Evolutionary conservation across 140 eudicot genomes (phyloP).

Genomic region (Stevia rebaudiana): DNA sequence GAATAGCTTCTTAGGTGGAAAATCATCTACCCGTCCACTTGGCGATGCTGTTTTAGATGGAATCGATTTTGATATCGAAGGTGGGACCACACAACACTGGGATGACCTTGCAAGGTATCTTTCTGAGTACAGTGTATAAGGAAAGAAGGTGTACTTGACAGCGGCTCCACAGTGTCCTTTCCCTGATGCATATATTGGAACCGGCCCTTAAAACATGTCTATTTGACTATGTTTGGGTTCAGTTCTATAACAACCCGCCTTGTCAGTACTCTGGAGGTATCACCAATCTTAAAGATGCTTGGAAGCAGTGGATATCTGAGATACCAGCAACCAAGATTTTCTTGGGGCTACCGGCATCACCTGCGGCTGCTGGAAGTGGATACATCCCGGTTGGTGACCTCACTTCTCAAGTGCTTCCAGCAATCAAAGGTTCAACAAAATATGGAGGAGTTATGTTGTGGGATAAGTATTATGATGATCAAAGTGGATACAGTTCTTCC

Average conservation of each 20-base stretch:
- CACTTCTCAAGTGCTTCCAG: constrained; percentile 34
- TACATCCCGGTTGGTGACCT: constrained; percentile 33
- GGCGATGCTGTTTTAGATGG: constrained; percentile 40
- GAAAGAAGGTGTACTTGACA: constrained; percentile 28
- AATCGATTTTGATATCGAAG: constrained; percentile 36
- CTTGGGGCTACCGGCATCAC: constrained; percentile 41
- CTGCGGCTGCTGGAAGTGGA: constrained; percentile 32
- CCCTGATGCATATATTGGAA: constrained; percentile 31
- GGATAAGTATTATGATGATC: constrained; percentile 30
- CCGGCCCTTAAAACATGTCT: constrained; percentile 41
- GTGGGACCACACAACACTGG: constrained; percentile 27
- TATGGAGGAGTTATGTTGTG: constrained; percentile 48
- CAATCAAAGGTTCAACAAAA: constrained; percentile 27
- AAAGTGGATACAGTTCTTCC: constrained; percentile 29
- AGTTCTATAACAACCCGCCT: constrained; percentile 39
- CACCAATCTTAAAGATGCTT: constrained; percentile 26
- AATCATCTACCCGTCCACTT: constrained; percentile 32
- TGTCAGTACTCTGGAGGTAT: constrained; percentile 30
- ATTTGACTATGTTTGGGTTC: constrained; percentile 44
- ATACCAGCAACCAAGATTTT: constrained; percentile 25
- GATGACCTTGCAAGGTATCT: constrained; percentile 30
- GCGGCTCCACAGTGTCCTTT: constrained; percentile 45
- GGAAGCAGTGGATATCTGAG: constrained; percentile 33
- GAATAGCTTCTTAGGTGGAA: constrained; percentile 40
- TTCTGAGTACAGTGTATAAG: constrained; percentile 16